Percentiles rank a stretch among this genome's conserved stretches.
phyloP scores from a whole-genome alignment of 75 land plant genomes.

The Picea glauca region DNA sequence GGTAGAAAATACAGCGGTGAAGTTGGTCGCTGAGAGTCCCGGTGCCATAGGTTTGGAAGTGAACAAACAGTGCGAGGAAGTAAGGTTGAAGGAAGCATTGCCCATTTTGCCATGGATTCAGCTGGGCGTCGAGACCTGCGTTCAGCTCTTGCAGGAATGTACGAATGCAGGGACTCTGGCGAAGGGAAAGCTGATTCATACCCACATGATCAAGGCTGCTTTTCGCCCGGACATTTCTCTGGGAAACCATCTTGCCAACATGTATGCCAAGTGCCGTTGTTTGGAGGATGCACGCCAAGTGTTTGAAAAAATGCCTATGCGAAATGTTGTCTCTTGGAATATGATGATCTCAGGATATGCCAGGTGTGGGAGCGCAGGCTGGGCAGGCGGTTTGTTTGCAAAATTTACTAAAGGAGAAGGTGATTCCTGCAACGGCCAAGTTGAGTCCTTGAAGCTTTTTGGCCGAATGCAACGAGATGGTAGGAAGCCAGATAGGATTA shows the following conservation, averaged over 20 bases:
- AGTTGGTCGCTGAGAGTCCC: too few species aligned
- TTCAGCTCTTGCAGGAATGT: background rate
- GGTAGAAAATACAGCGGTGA: too few species aligned
- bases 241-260: slow-evolving; percentile 26
- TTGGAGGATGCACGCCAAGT: slow-evolving; percentile 23
- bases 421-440: background rate
- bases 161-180: background rate
- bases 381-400: background rate
- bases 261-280: slow-evolving; percentile 19
- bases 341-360: slow-evolving; percentile 30
- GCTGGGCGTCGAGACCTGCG: too few species aligned
- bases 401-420: background rate
- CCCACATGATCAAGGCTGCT: slow-evolving; percentile 20
- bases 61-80: too few species aligned
- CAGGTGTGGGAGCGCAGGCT: background rate
- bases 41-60: too few species aligned
- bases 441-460: slow-evolving; percentile 25
- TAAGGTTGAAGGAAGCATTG: too few species aligned
- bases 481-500: slow-evolving; percentile 25
- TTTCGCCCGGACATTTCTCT: slow-evolving; percentile 12
- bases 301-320: slow-evolving; percentile 41
- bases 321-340: slow-evolving; percentile 55
- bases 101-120: too few species aligned
- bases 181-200: slow-evolving; percentile 26
- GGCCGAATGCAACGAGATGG: slow-evolving; percentile 22